phyloP scores from a whole-genome alignment of 1,284 basidiomycete genomes.

The Puccinia sorghi region DNA sequence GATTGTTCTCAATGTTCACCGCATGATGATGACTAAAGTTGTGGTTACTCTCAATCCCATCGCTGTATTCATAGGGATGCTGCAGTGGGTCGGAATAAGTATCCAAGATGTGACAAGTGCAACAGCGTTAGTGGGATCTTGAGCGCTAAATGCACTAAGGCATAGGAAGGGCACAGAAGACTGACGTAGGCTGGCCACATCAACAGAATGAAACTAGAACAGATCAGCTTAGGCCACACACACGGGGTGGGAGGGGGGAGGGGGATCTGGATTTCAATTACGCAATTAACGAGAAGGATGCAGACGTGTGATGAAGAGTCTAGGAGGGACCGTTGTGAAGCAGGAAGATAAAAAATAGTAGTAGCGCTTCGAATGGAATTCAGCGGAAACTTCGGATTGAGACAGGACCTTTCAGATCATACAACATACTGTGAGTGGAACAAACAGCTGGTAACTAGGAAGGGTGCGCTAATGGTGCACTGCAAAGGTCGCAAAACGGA shows the following conservation, averaged over 20 bases:
- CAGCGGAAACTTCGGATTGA: constrained; percentile 48
- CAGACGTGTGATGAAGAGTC: constrained; percentile 49
- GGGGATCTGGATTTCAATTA: constrained; percentile 49
- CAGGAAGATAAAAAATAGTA: constrained; percentile 43
- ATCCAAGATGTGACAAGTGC: background rate
- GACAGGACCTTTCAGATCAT: constrained; percentile 45
- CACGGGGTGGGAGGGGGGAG: too few species aligned
- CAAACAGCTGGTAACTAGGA: too few species aligned
- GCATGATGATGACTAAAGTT: constrained; percentile 27
- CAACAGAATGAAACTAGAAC: constrained; percentile 48
- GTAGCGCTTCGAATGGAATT: constrained; percentile 42
- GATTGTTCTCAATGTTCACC: constrained; percentile 40
- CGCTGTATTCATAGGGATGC: constrained; percentile 46
- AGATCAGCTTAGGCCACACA: constrained; percentile 43
- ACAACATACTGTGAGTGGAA: too few species aligned
- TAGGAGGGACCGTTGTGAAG: constrained; percentile 28
- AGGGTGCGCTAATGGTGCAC: too few species aligned
- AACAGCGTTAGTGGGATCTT: too few species aligned
- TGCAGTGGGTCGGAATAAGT: constrained; percentile 7
- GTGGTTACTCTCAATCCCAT: constrained; percentile 17
- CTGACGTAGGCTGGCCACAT: constrained; percentile 50
- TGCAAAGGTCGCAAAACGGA: too few species aligned
- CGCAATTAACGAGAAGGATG: constrained; percentile 49
- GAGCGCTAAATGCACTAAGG: constrained; percentile 16
- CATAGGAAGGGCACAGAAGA: constrained; percentile 41